Conservation (phyloP, 306 rosid genomes). For the Vicia faba region DNA sequence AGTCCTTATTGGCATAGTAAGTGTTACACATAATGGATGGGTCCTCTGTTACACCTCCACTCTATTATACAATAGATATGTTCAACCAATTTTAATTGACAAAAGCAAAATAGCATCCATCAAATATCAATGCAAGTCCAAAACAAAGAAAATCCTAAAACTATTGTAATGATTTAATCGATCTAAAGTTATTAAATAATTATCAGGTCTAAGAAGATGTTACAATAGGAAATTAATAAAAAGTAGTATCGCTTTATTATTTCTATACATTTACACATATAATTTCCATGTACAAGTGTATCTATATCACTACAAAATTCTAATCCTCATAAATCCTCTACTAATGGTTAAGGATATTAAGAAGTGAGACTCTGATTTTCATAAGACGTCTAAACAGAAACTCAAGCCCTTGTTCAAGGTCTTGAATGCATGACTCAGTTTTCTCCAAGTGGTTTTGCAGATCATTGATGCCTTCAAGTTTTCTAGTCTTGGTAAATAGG, state of each 20-base stretch:
- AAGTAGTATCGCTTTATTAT: neutral
- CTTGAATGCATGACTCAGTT: constrained; percentile 39
- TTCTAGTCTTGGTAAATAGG: constrained; percentile 4
- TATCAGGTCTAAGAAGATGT: neutral
- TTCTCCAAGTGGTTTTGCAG: constrained; percentile 37
- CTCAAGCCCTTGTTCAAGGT: constrained; percentile 44
- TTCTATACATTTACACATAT: constrained; percentile 13
- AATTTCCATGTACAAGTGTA: constrained; percentile 25
- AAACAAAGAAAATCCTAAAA: neutral
- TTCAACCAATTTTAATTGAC: neutral
- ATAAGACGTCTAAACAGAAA: constrained; percentile 40
- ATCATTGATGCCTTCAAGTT: constrained; percentile 24
- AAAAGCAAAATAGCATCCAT: neutral
- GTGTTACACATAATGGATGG: no score
- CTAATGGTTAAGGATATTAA: constrained; percentile 41
- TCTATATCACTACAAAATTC: constrained; percentile 30
- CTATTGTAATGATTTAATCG: constrained; percentile 1
- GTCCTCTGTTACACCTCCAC: no score
- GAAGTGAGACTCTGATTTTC: constrained; percentile 42
- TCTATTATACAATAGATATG: no score
- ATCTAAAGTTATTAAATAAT: neutral
- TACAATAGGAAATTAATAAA: neutral
- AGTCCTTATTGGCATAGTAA: no score
- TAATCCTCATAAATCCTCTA: neutral
- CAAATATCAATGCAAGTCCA: neutral